Percentiles rank a stretch among this genome's conserved stretches.
Evolutionary conservation across 2,329 filamentous ascomycete genomes (phyloP).

Genomic region (Hypoxylon sp.): DNA sequence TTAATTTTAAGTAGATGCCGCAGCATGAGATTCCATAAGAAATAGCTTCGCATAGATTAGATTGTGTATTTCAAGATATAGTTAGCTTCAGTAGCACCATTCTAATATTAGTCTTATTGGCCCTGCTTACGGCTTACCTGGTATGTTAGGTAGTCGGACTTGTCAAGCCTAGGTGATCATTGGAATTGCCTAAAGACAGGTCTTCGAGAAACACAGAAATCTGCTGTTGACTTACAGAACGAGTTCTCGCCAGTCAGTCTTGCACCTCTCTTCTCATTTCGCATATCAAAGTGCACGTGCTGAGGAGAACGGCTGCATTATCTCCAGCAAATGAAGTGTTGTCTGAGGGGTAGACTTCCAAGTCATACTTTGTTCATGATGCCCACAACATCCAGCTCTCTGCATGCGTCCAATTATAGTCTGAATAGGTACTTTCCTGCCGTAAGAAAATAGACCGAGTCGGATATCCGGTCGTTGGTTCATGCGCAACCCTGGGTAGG

Average conservation of each 20-base stretch:
- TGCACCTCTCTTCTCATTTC: conserved; percentile 1
- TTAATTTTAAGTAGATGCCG: not conserved
- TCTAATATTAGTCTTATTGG: not conserved
- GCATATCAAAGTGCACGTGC: conserved; percentile 1
- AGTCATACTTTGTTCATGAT: conserved; percentile 26
- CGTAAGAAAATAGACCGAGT: conserved; percentile 11
- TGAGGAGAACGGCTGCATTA: not conserved
- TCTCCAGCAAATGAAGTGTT: not conserved
- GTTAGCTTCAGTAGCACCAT: not conserved
- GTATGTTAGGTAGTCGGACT: too few relatives aligned
- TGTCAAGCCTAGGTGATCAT: not conserved
- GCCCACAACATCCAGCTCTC: conserved; percentile 9
- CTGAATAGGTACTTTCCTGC: conserved; percentile 8
- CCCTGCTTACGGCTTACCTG: too few relatives aligned
- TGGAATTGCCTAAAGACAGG: not conserved
- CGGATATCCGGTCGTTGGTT: conserved; percentile 1
- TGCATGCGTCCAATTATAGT: conserved; percentile 12
- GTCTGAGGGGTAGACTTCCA: conserved; percentile 20
- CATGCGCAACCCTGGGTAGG: not conserved
- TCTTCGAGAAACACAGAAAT: not conserved
- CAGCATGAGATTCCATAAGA: not conserved
- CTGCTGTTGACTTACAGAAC: not conserved
- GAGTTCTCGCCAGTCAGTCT: not conserved
- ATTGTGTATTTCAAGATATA: not conserved
- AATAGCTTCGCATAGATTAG: not conserved